Evolutionary conservation across 495 filamentous ascomycete species (phyloP).

Genomic region (Glarea lozoyensis): DNA sequence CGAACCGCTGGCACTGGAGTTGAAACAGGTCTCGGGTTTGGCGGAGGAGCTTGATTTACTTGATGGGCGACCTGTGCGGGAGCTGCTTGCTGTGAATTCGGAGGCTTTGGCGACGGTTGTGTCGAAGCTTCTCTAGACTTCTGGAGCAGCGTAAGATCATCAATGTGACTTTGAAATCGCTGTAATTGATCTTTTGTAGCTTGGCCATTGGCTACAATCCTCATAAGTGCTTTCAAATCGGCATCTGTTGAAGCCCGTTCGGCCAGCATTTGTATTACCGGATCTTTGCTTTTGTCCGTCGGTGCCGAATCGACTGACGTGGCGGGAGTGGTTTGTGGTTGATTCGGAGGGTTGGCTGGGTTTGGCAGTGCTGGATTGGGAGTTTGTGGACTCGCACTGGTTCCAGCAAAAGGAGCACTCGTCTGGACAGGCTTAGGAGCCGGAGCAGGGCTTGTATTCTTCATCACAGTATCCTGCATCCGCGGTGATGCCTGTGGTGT

Average conservation of each 20-base stretch:
- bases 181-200: slow-evolving; percentile 73
- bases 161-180: slow-evolving; percentile 86
- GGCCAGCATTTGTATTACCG: slow-evolving; percentile 90
- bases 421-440: slow-evolving; percentile 3
- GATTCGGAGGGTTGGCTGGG: slow-evolving; percentile 1
- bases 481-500: slow-evolving; percentile 13
- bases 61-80: too few species aligned
- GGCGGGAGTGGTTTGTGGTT: slow-evolving; percentile 1
- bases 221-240: slow-evolving; percentile 91
- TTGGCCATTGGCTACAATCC: slow-evolving; percentile 80
- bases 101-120: slow-evolving; percentile 19
- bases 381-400: slow-evolving; percentile 7
- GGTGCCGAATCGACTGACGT: slow-evolving; percentile 21
- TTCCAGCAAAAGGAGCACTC: not conserved
- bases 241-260: slow-evolving; percentile 78
- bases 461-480: slow-evolving; percentile 12
- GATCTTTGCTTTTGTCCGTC: slow-evolving; percentile 55
- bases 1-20: slow-evolving; percentile 13
- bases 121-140: slow-evolving; percentile 16
- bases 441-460: slow-evolving; percentile 4
- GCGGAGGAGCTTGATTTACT: slow-evolving; percentile 8
- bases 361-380: not conserved
- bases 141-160: slow-evolving; percentile 58
- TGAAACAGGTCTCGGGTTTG: slow-evolving; percentile 21
- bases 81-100: slow-evolving; percentile 11